phyloP scores from a whole-genome alignment of 1,284 basidiomycete species.

The Omphalotus olearius region DNA sequence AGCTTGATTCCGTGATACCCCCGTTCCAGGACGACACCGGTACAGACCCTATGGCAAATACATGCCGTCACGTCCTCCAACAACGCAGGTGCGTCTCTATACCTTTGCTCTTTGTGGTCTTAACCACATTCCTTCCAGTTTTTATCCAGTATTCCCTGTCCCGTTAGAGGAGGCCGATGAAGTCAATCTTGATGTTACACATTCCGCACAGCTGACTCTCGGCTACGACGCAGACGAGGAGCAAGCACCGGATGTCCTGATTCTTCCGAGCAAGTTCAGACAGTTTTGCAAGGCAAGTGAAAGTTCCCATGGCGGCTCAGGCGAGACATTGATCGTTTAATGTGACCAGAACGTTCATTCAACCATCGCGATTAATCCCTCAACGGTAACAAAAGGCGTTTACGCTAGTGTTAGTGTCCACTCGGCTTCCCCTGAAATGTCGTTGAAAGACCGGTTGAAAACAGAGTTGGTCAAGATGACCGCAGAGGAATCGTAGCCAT shows the following conservation, averaged over 20 bases:
- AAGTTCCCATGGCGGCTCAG: background rate
- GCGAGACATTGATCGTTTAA: background rate
- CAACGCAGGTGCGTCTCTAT: conserved; percentile 68
- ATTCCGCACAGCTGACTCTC: conserved; percentile 51
- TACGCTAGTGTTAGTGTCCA: conserved; percentile 43
- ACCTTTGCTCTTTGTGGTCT: background rate
- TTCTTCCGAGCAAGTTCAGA: conserved; percentile 82
- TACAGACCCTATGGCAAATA: conserved; percentile 73
- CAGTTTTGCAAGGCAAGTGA: conserved; percentile 76
- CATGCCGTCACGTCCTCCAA: conserved; percentile 78
- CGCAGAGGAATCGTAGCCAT: no score
- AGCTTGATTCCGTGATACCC: conserved; percentile 50
- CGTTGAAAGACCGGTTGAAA: conserved; percentile 8
- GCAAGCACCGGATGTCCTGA: conserved; percentile 74
- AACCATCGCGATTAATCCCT: conserved; percentile 70
- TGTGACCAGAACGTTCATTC: conserved; percentile 54
- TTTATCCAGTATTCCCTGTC: conserved; percentile 93
- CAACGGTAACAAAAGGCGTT: conserved; percentile 54
- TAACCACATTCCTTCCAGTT: conserved; percentile 40
- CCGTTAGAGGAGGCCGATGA: conserved; percentile 71
- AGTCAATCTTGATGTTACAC: conserved; percentile 85
- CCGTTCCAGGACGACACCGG: conserved; percentile 40
- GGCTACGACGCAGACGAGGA: conserved; percentile 35
- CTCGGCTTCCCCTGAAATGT: conserved; percentile 1
- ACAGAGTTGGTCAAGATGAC: conserved; percentile 9